Percentiles rank a stretch among this genome's conserved stretches.
phyloP scores from a whole-genome alignment of 306 rosid genomes.

The Carpinus fangiana region DNA sequence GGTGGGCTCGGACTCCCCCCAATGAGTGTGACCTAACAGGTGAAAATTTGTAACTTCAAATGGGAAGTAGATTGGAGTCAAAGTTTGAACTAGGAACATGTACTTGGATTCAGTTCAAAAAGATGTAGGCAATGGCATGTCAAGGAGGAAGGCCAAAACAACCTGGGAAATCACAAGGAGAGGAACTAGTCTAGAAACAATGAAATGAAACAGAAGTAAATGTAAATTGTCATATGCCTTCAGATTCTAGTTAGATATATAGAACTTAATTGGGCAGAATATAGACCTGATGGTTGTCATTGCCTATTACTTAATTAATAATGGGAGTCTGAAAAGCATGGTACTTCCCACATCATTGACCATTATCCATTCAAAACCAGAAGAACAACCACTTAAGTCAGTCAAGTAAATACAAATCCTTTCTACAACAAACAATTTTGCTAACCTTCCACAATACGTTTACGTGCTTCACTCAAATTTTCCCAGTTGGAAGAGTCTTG shows the following conservation, averaged over 20 bases:
- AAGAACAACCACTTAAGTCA: not conserved
- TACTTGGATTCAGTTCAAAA: not conserved
- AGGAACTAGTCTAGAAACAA: not conserved
- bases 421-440: not conserved
- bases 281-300: not conserved
- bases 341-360: not conserved
- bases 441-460: conserved; percentile 8
- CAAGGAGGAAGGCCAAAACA: not conserved
- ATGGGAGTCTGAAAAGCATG: not conserved
- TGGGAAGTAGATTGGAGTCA: not conserved
- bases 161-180: not conserved
- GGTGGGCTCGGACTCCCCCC: too few relatives aligned
- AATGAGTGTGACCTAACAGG: too few relatives aligned
- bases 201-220: too few relatives aligned
- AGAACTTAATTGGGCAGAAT: not conserved
- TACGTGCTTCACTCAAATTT: not conserved
- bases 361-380: not conserved
- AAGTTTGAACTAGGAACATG: not conserved
- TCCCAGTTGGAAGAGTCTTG: conserved; percentile 1
- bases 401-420: not conserved
- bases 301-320: not conserved
- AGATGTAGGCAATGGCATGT: not conserved
- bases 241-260: not conserved
- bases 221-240: not conserved
- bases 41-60: too few relatives aligned